These are phyloP conservation scores for Pichia cabralensis DNA, from an alignment of 805 yeast species.

Conservation along the genomic window DNA sequence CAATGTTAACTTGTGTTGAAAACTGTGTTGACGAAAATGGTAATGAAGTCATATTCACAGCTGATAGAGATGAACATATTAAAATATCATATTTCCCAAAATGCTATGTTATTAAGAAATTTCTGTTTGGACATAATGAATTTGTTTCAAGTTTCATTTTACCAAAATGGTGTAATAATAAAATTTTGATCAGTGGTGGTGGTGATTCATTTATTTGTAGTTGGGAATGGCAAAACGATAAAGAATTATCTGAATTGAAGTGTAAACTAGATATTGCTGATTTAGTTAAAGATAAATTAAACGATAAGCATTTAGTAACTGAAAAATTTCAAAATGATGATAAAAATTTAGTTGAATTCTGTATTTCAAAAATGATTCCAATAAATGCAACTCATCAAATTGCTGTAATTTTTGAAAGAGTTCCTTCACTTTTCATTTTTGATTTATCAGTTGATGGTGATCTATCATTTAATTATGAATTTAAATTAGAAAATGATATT, in stretches of 20 bases:
- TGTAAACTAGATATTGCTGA: conserved; percentile 30
- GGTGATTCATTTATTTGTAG: conserved; percentile 69
- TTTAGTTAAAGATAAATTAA: conserved; percentile 33
- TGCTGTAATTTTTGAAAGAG: conserved; percentile 39
- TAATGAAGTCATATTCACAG: conserved; percentile 53
- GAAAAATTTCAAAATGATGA: conserved; percentile 49
- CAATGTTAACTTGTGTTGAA: conserved; percentile 79
- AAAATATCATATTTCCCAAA: conserved; percentile 74
- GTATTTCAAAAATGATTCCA: conserved; percentile 32
- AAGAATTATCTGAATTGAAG: conserved; percentile 28
- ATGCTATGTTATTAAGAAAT: conserved; percentile 66
- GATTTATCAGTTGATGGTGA: conserved; percentile 22
- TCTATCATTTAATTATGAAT: conserved; percentile 24
- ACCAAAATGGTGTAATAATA: conserved; percentile 38
- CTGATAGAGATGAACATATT: conserved; percentile 96
- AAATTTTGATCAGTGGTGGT: conserved; percentile 70
- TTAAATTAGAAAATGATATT: conserved; percentile 16
- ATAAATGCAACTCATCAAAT: conserved; percentile 22
- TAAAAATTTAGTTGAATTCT: conserved; percentile 37
- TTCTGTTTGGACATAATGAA: conserved; percentile 80
- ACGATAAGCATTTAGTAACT: conserved; percentile 53
- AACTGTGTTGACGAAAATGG: conserved; percentile 32
- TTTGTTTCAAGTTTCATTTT: conserved; percentile 62
- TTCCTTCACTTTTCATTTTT: conserved; percentile 33
- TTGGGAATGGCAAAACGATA: conserved; percentile 64